Evolutionary conservation across 345 rosid genomes (phyloP), one percentile per base, ranked within the genome.

Genomic region (Populus simonii): DNA sequence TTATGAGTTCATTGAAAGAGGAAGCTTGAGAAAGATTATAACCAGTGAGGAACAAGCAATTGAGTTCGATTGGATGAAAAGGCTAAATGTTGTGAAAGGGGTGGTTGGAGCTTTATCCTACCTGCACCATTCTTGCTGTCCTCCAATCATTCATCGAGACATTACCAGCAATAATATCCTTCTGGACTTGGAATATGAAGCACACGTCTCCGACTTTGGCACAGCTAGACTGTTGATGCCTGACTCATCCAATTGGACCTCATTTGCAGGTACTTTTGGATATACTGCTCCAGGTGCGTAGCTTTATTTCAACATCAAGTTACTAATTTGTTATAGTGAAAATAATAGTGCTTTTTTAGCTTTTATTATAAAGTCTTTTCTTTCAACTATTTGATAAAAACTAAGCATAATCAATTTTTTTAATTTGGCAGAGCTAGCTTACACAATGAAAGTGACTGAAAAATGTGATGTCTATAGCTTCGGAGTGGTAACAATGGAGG

Each of bases 161-260:
- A 67, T 79, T 18, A 73, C 73, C 20, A 66, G 72, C 43, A 79
- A 53, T 17, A 79, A 73, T 57, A 20, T 78, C 18, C 66, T 78
- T 25, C 1, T 78, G 11, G 76, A 72, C 20, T 49, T 31, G 7
- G 61, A 47, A 36, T 66, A 17, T 2, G 43, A 73, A 36, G 73
- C 81, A 66, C 67, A 12, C 13, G 73, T 79, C 45, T 41, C 45
- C 13, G 45, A 41, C 45, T 41, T 41, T 3, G 45, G 45, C 45
- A 41, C 45, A 41, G 11, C 45, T 0, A 41, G 45, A 41, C 4
- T 41, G 11, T 41, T 41, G 45, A 41, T 41, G 45, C 45, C 45
- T 41, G 45, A 41, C 45, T 41, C 45, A 23, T 73, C 81, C 47
- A 55, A 22, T 45, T 59, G 36, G 66, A 3, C 61, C 17, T 1